These are phyloP conservation scores for Mycena floridula DNA, from an alignment of 768 basidiomycete genomes.

Conservation along the genomic window DNA sequence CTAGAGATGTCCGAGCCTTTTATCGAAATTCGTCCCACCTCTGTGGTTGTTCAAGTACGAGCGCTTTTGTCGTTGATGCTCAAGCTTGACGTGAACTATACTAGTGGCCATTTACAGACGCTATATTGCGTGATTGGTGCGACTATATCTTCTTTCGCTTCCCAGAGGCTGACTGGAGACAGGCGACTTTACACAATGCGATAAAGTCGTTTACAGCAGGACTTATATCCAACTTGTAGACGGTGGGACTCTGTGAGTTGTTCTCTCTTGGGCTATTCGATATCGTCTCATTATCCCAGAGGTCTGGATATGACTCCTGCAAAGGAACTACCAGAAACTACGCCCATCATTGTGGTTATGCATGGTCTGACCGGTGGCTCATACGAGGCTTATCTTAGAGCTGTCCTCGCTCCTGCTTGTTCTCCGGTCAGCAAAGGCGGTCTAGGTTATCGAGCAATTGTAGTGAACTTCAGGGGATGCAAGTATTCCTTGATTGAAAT, in stretches of 20 bases:
- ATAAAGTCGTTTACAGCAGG: conserved; percentile 29
- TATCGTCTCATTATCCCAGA: conserved; percentile 13
- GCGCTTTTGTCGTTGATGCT: neutral
- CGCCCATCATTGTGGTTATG: conserved; percentile 23
- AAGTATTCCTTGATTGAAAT: conserved; percentile 23
- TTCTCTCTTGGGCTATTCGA: neutral
- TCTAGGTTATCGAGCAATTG: conserved; percentile 82
- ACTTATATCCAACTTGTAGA: conserved; percentile 26
- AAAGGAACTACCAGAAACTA: neutral
- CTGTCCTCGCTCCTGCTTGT: conserved; percentile 71
- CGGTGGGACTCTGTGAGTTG: conserved; percentile 32
- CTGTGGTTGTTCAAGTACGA: conserved; percentile 17
- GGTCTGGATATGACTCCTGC: conserved; percentile 33
- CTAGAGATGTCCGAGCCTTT: conserved; percentile 6
- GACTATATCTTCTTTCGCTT: no score
- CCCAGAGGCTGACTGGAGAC: no score
- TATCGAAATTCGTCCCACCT: conserved; percentile 10
- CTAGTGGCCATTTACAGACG: conserved; percentile 33
- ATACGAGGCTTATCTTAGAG: conserved; percentile 85
- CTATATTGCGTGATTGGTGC: conserved; percentile 24
- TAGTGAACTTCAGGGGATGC: conserved; percentile 94
- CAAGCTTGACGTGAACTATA: neutral
- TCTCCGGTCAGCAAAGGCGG: conserved; percentile 72
- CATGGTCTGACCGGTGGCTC: conserved; percentile 31
- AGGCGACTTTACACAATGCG: conserved; percentile 30